Conservation (phyloP, 495 filamentous ascomycete genomes). For the Tuber melanosporum region DNA sequence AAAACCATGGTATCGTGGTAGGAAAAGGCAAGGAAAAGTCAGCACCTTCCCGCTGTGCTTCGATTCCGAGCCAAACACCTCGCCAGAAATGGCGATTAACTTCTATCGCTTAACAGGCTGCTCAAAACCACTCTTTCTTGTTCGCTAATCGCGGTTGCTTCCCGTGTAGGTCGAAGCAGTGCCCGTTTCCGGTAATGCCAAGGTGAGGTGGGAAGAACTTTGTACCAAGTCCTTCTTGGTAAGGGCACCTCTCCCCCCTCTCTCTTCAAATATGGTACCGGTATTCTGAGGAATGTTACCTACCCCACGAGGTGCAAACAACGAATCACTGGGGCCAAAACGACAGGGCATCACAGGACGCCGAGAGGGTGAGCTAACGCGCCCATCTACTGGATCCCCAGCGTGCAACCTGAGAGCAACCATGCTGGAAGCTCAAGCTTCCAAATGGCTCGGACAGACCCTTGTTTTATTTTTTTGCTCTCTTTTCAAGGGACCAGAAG, state of each 20-base stretch:
- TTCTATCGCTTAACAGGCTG: constrained; percentile 27
- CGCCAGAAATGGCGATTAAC: constrained; percentile 29
- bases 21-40: not conserved
- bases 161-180: constrained; percentile 24
- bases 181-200: not conserved
- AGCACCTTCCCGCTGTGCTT: constrained; percentile 12
- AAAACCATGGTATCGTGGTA: constrained; percentile 18
- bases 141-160: constrained; percentile 38
- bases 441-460: not conserved
- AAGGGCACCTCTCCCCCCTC: not conserved
- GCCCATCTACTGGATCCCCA: not conserved
- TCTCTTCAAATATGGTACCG: not conserved
- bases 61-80: constrained; percentile 31
- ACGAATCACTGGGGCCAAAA: not conserved
- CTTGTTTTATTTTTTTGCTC: not conserved
- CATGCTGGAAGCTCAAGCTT: not conserved
- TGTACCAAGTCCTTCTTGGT: not conserved
- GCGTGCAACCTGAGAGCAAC: not conserved
- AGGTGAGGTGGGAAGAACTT: not conserved
- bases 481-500: not conserved
- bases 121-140: constrained; percentile 14
- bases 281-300: not conserved
- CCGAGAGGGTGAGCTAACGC: not conserved
- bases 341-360: not conserved
- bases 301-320: not conserved